Base-by-base conservation (phyloP, 2,329 filamentous ascomycete genomes). In the Colletotrichum sp. region DNA sequence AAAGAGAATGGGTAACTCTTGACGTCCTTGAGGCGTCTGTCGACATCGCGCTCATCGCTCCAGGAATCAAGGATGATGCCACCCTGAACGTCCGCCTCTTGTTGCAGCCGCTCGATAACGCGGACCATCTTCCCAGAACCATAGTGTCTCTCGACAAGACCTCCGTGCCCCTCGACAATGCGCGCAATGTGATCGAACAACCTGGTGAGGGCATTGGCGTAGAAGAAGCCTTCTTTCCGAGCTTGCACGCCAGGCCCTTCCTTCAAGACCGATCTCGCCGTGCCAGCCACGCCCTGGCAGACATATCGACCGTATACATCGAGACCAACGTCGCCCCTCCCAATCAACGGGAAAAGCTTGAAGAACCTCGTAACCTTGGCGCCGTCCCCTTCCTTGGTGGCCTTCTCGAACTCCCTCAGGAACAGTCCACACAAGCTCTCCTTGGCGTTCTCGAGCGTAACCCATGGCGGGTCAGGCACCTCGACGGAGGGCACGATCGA, bases 1-100 rank as follows among this genome's bases (percentile, higher is more conserved):
- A 99, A 99, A 0, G 96, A 98, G 84, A 98, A 99, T 1, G 97
- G 96, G 82, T 99, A 99, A 71, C 96, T 98, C 86, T 98, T 99
- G 84, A 98, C 95, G 81, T 99, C 97, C 4, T 95, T 99, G 77
- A 99, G 88, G 82, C 94, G 95, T 80, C 96, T 92, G 82, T 96
- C 95, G 64, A 99, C 92, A 76, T 89, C 91, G 75, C 96, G 91
- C 82, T 99, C 96, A 78, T 99, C 97, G 71, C 93, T 93, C 96
- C 97, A 99, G 1, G 96, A 97, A 83, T 99, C 97, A 69, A 99
- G 88, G 75, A 99, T 93, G 79, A 99, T 98, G 78, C 97, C 97
- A 24, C 96, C 97, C 86, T 99, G 97, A 2, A 98, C 94, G 85
- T 99, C 97, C 3, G 96, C 97, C 86, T 99, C 97, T 81, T 96